Base-by-base conservation (phyloP, 345 rosid species). In the Schrenkiella parvula region DNA sequence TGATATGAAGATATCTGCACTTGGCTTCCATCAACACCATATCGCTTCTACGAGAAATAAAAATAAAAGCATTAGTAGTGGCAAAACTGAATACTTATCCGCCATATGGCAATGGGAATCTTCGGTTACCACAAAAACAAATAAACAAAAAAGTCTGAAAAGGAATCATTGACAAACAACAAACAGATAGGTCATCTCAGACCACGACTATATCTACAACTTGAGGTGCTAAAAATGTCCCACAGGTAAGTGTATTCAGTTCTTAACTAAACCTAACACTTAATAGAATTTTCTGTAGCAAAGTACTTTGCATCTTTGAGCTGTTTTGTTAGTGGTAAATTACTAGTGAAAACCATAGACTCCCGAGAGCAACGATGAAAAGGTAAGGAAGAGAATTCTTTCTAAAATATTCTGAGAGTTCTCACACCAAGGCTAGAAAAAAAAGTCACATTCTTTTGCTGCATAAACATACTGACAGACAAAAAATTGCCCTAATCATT, bases 11-110 rank as follows among this genome's bases (percentile, higher is more conserved):
- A 61, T 37, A 81, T 46, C 35, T 91, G 92, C 8, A 64, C 86
- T 76, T 88, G 96, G 78, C 80, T 81, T 46, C 78, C 85, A 79
- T 87, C 96, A 70, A 78, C 82, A 80, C 68, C 70, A 78, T 87
- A 86, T 70, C 71, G 92, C 34, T 81, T 80, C 96, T 95, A 77
- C 21, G 0, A 17, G 21, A 31, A 64, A 34, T 19, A 44, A 15
- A 43, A 51, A 34, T 1, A 22, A 18, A 53, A 50, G 34, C 22
- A 12, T 71, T 59, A 51, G 34, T 61, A 61, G 48, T 23, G 59
- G 28, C 7, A 69, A 52, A 35, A 25, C 12, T 6, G 10, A 28
- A 3, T 2, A 18, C 35, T 42, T 47, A 68, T 53, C 32, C 54
- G 32, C 53, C 66, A 55, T 59, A 54, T 1, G 43, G 2, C 21